Conservation (phyloP, 331 rosid species). For the Acacia pycnantha region DNA sequence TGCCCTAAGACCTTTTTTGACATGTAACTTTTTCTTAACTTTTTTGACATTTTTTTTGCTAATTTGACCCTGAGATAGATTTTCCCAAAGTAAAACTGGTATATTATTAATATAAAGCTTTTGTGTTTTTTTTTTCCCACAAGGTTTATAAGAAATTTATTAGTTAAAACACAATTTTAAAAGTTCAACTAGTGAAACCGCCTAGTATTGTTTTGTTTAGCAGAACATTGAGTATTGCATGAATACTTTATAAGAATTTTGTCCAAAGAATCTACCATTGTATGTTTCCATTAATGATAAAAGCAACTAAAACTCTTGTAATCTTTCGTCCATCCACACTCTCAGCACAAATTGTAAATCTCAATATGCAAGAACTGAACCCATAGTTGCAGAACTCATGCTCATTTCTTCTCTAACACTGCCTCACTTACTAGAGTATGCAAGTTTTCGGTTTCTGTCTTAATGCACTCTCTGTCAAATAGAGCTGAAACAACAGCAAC, state of each 20-base stretch:
- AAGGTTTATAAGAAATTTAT: too few relatives aligned
- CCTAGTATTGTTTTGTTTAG: constrained; percentile 10
- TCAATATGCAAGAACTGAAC: background rate
- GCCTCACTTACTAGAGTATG: constrained; percentile 46
- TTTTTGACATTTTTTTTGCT: too few relatives aligned
- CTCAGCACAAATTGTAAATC: background rate
- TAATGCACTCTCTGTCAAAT: constrained; percentile 71
- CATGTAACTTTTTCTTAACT: too few relatives aligned
- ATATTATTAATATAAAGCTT: too few relatives aligned
- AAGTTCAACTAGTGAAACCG: background rate
- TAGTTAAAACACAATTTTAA: too few relatives aligned
- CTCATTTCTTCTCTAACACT: constrained; percentile 31
- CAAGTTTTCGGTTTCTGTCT: constrained; percentile 65
- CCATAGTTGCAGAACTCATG: background rate
- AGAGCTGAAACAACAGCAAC: constrained; percentile 93
- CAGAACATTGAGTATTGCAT: background rate
- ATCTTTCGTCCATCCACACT: background rate
- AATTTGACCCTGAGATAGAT: too few relatives aligned
- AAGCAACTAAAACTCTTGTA: background rate
- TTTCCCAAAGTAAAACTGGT: too few relatives aligned
- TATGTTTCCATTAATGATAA: background rate
- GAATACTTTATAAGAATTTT: background rate
- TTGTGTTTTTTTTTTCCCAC: too few relatives aligned
- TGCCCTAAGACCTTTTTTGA: too few relatives aligned
- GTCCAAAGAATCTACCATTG: constrained; percentile 2